Evolutionary conservation across 306 rosid genomes (phyloP).

Genomic region (Clitoria ternatea): DNA sequence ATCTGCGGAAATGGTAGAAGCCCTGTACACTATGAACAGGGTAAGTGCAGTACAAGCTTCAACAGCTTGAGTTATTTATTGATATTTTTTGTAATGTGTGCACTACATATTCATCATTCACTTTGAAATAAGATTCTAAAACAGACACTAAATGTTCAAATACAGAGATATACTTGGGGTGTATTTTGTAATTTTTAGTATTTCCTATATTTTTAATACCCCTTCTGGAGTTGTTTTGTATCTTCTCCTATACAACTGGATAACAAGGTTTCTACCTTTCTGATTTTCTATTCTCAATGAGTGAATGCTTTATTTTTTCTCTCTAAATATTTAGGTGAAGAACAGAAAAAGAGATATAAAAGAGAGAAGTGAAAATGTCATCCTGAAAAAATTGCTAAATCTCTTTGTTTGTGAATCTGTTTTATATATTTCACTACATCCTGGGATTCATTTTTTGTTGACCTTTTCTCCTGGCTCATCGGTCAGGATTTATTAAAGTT

Average conservation of each 20-base stretch:
- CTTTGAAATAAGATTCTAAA: constrained; percentile 11
- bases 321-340: not conserved
- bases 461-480: not conserved
- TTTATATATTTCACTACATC: constrained; percentile 4
- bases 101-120: constrained; percentile 1
- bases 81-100: constrained; percentile 22
- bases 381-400: not conserved
- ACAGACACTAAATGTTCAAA: not conserved
- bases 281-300: not conserved
- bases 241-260: not conserved
- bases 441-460: not conserved
- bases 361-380: not conserved
- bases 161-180: not conserved
- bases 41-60: constrained; percentile 37
- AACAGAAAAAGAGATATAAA: not conserved
- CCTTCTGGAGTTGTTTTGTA: constrained; percentile 8
- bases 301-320: not conserved
- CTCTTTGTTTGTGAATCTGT: not conserved
- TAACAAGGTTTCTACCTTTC: constrained; percentile 7
- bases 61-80: constrained; percentile 12
- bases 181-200: not conserved
- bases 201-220: constrained; percentile 17
- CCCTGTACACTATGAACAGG: constrained; percentile 86
- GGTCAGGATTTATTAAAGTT: not conserved
- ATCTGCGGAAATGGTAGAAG: constrained; percentile 85